Conservation (phyloP, 345 rosid species). For the Moricandia arvensis region DNA sequence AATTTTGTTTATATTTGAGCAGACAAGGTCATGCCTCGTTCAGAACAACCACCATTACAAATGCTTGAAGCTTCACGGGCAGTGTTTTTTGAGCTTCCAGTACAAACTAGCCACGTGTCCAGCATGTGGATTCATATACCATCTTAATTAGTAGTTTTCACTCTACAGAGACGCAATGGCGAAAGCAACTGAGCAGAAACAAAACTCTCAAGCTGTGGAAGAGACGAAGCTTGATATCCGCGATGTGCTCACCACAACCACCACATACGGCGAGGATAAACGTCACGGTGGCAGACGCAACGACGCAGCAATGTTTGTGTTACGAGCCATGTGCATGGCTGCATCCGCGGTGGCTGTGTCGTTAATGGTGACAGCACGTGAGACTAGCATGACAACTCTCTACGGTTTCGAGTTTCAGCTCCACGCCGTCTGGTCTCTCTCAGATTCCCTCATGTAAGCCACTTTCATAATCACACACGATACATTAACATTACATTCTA, state of each 20-base stretch:
- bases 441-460: slow-evolving; percentile 72
- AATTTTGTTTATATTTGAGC: slow-evolving; percentile 3
- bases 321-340: slow-evolving; percentile 56
- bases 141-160: not conserved
- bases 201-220: not conserved
- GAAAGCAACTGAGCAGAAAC: slow-evolving; percentile 29
- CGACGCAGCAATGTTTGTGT: slow-evolving; percentile 43
- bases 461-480: not conserved
- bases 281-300: slow-evolving; percentile 1
- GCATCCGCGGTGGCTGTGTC: slow-evolving; percentile 51
- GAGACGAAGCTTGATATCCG: slow-evolving; percentile 29
- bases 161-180: slow-evolving; percentile 11
- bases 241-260: slow-evolving; percentile 3
- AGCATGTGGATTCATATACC: not conserved
- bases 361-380: slow-evolving; percentile 69
- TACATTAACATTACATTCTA: not conserved
- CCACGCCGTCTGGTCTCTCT: slow-evolving; percentile 73
- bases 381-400: slow-evolving; percentile 53
- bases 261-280: slow-evolving; percentile 21
- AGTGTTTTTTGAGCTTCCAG: not conserved
- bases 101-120: slow-evolving; percentile 13
- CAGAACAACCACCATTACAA: slow-evolving; percentile 7
- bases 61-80: slow-evolving; percentile 31
- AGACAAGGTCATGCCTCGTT: slow-evolving; percentile 22
- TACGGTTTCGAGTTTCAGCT: slow-evolving; percentile 66